Conservation (phyloP, 257 asterid genomes). For the Solanum pimpinellifolium region DNA sequence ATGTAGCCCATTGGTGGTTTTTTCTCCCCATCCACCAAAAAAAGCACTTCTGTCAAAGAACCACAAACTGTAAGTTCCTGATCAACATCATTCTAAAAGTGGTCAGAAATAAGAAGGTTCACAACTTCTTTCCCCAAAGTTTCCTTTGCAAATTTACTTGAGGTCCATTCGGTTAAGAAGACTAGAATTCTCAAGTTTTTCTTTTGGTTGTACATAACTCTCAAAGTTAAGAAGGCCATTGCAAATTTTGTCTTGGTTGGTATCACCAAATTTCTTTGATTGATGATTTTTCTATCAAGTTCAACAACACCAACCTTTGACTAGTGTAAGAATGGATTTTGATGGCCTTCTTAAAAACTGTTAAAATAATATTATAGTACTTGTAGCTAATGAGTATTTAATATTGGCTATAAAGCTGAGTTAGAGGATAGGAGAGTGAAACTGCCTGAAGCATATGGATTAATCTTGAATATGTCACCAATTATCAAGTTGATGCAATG, state of each 20-base stretch:
- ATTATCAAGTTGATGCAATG: too few species aligned
- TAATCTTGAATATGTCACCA: too few species aligned
- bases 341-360: background rate
- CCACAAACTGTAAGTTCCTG: background rate
- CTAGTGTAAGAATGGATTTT: background rate
- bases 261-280: background rate
- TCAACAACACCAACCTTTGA: background rate
- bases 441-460: too few species aligned
- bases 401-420: too few species aligned
- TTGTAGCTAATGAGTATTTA: too few species aligned
- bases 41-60: background rate
- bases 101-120: background rate
- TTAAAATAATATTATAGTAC: too few species aligned
- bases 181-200: too few species aligned
- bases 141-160: background rate
- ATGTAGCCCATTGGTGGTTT: background rate
- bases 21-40: background rate
- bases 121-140: background rate
- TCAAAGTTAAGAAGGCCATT: background rate
- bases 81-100: background rate
- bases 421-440: too few species aligned
- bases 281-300: background rate
- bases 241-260: background rate
- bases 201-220: background rate
- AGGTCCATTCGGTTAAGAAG: background rate